phyloP scores from a whole-genome alignment of 2,329 filamentous ascomycete genomes.

The Aspergillus pseudoglaucus region DNA sequence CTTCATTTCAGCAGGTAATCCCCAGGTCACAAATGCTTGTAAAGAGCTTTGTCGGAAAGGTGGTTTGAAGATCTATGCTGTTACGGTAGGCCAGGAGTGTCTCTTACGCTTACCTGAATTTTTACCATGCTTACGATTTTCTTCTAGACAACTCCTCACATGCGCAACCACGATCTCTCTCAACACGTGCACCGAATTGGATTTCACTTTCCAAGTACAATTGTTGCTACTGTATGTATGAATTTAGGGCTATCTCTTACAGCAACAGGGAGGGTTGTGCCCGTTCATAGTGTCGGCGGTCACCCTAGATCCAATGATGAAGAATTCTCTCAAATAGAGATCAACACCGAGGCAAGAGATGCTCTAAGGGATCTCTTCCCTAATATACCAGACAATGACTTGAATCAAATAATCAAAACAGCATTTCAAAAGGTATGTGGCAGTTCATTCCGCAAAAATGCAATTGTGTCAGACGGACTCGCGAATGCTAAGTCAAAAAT shows the following conservation, averaged over 20 bases:
- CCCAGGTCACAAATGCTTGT: constrained; percentile 52
- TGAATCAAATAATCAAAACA: constrained; percentile 53
- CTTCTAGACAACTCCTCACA: constrained; percentile 44
- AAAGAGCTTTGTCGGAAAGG: constrained; percentile 54
- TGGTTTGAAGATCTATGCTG: constrained; percentile 50
- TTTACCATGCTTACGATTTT: constrained; percentile 7
- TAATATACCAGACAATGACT: constrained; percentile 53
- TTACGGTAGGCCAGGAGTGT: constrained; percentile 48
- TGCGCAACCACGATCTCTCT: constrained; percentile 47
- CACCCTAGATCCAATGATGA: constrained; percentile 18
- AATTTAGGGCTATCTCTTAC: constrained; percentile 42
- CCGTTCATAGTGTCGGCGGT: constrained; percentile 25
- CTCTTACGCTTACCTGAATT: constrained; percentile 3
- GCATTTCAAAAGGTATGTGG: constrained; percentile 52
- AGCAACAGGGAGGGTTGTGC: constrained; percentile 42
- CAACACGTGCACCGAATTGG: constrained; percentile 57
- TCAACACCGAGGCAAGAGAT: constrained; percentile 52
- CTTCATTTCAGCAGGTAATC: constrained; percentile 55
- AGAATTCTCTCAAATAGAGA: constrained; percentile 38
- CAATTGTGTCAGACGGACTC: constrained; percentile 11
- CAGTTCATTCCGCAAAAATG: constrained; percentile 1
- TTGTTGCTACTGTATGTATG: constrained; percentile 52
- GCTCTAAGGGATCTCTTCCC: constrained; percentile 58
- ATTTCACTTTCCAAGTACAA: constrained; percentile 56
- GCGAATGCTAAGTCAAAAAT: constrained; percentile 16